Percentiles rank a stretch among this genome's conserved stretches.
Conservation (phyloP, 2,329 filamentous ascomycete species). For the Hypoxylon sp. region DNA sequence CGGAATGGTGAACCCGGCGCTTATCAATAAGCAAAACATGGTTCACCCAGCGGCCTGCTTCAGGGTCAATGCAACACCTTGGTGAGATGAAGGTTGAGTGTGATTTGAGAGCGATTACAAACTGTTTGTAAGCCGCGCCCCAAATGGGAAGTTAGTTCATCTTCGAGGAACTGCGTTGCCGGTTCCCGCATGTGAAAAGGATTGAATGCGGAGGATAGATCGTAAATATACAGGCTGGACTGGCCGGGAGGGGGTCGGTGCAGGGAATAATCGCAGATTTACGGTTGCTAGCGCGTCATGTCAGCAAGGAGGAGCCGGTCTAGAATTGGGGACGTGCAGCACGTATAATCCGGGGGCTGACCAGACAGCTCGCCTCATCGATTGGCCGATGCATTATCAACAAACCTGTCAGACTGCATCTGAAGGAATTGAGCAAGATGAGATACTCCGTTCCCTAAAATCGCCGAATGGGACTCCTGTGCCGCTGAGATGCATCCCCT, state of each 20-base stretch:
- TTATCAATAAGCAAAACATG: slow-evolving; percentile 15
- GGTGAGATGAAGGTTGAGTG: neutral
- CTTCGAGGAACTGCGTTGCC: neutral
- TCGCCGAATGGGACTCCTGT: neutral
- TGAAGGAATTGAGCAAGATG: slow-evolving; percentile 9
- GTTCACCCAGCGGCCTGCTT: slow-evolving; percentile 1
- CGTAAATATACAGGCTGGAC: neutral
- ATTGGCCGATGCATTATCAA: slow-evolving; percentile 23
- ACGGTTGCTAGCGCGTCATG: slow-evolving; percentile 9
- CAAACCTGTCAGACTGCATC: slow-evolving; percentile 5
- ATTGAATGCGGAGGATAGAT: slow-evolving; percentile 16
- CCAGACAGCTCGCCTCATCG: neutral
- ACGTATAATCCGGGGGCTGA: slow-evolving; percentile 25
- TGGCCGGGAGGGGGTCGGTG: neutral
- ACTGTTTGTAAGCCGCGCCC: slow-evolving; percentile 23
- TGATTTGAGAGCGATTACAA: slow-evolving; percentile 21
- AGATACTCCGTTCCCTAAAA: slow-evolving; percentile 21
- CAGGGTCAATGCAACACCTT: neutral
- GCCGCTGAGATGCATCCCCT: neutral
- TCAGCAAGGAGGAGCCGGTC: slow-evolving; percentile 19
- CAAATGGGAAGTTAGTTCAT: slow-evolving; percentile 18
- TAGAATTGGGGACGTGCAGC: slow-evolving; percentile 11
- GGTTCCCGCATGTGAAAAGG: slow-evolving; percentile 7
- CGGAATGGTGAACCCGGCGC: slow-evolving; percentile 15
- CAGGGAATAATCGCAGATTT: slow-evolving; percentile 23